Conservation (phyloP, 1,284 basidiomycete genomes). For the Sanghuangporus weigelae region DNA sequence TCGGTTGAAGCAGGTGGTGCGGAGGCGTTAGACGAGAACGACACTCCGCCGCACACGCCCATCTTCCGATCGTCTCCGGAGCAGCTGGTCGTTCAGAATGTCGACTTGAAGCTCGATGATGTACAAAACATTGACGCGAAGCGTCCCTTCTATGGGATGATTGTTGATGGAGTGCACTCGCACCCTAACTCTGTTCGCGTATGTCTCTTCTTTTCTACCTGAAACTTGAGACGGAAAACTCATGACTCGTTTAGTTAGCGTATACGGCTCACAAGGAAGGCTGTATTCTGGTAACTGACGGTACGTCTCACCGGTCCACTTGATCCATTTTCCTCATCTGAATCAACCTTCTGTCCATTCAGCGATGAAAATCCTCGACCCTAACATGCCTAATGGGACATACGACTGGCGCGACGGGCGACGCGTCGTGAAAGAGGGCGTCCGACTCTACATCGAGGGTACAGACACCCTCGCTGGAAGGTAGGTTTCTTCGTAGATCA, state of each 20-base stretch:
- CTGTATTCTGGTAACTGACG: constrained; percentile 86
- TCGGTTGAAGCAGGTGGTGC: constrained; percentile 29
- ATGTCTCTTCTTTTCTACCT: constrained; percentile 24
- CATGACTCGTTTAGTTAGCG: constrained; percentile 51
- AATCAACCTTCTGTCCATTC: neutral
- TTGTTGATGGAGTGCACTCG: constrained; percentile 87
- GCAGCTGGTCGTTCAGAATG: neutral
- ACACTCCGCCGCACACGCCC: constrained; percentile 59
- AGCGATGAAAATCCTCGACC: constrained; percentile 88
- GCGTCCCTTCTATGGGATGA: constrained; percentile 82
- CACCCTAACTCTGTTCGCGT: constrained; percentile 87
- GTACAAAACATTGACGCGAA: constrained; percentile 35
- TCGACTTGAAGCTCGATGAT: constrained; percentile 30
- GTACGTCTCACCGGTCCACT: constrained; percentile 31
- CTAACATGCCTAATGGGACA: constrained; percentile 74
- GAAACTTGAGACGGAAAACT: neutral
- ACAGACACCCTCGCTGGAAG: constrained; percentile 86
- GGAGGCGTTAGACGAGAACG: constrained; percentile 60
- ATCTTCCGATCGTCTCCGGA: constrained; percentile 20
- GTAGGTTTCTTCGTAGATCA: constrained; percentile 29
- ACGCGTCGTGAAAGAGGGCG: constrained; percentile 75
- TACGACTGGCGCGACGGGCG: constrained; percentile 84
- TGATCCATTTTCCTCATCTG: constrained; percentile 10
- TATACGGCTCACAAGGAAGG: constrained; percentile 79
- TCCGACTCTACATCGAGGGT: constrained; percentile 77